phyloP scores from a whole-genome alignment of 257 asterid species.

The Rehmannia glutinosa region DNA sequence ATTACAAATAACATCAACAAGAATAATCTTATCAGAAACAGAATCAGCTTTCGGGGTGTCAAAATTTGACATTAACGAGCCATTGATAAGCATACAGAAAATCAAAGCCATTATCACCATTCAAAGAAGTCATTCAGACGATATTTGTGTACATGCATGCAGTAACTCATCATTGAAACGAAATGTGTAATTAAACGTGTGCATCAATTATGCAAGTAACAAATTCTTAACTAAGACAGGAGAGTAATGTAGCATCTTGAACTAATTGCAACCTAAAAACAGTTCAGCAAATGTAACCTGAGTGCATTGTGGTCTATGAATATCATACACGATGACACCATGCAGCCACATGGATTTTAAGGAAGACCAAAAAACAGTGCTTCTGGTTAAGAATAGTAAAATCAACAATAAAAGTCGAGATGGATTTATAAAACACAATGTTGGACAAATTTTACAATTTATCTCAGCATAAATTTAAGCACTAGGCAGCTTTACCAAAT shows the following conservation, averaged over 20 bases:
- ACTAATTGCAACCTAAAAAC: neutral
- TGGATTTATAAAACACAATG: neutral
- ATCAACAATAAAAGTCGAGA: neutral
- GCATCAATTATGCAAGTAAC: neutral
- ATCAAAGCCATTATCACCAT: neutral
- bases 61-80: too few species aligned
- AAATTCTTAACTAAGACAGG: neutral
- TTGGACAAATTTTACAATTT: neutral
- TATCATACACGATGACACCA: neutral
- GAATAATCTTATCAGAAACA: too few species aligned
- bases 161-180: neutral
- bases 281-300: neutral
- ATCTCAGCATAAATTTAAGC: neutral
- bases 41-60: too few species aligned
- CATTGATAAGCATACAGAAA: too few species aligned
- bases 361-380: neutral
- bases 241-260: neutral
- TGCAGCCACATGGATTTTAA: neutral
- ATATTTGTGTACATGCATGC: neutral
- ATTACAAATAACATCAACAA: too few species aligned
- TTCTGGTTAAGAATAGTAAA: neutral
- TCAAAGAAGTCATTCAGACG: neutral
- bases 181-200: neutral
- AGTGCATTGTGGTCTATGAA: neutral
- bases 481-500: conserved; percentile 3